Base-by-base conservation (phyloP, 768 basidiomycete genomes). In the Terana coerulea region DNA sequence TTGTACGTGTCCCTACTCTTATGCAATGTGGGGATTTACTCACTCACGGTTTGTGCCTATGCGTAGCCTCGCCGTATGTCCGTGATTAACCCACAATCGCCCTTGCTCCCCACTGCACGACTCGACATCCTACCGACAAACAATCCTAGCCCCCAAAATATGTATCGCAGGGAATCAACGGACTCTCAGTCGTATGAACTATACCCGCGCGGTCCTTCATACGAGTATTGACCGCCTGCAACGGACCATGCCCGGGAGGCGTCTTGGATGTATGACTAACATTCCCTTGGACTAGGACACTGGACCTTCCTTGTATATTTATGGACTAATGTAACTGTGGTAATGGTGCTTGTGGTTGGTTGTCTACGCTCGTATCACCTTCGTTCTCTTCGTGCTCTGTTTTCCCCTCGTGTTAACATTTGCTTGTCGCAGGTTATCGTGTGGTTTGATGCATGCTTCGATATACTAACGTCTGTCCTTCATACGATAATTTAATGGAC, bases 141-240 rank as follows among this genome's bases (percentile, higher is more conserved):
- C 47, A 24, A 22, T 11, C 15, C 34, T n/a, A 11, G 36, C 17
- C 47, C 33, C 14, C 3, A 37, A 37, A 14, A n/a, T 29, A 8
- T 44, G 28, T 26, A 35, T 34, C 21, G 41, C 12, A 48, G 40
- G 12, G 36, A 49, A 17, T 54, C 53, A 24, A 54, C 47, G 25
- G 53, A 54, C 35, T 35, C 53, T 19, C 25, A 49, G 9, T 29
- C 53, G 7, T 46, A 44, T 22, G 39, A 43, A 25, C 47, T 54
- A 2, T 54, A 54, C 37, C 53, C 53, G 19, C 29, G 51, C 22
- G 41, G 14, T 15, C 42, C 51, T 19, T 31, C 42, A 10, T 43
- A 40, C n/a, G 34, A 49, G 14, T 37, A 49, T 17, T 49, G 25
- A 39, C 17, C n/a, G n/a, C 33, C 17, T 35, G 33, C 11, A n/a